These are phyloP conservation scores for Boletellus emodensis DNA, from an alignment of 768 basidiomycete species.

Conservation along the genomic window DNA sequence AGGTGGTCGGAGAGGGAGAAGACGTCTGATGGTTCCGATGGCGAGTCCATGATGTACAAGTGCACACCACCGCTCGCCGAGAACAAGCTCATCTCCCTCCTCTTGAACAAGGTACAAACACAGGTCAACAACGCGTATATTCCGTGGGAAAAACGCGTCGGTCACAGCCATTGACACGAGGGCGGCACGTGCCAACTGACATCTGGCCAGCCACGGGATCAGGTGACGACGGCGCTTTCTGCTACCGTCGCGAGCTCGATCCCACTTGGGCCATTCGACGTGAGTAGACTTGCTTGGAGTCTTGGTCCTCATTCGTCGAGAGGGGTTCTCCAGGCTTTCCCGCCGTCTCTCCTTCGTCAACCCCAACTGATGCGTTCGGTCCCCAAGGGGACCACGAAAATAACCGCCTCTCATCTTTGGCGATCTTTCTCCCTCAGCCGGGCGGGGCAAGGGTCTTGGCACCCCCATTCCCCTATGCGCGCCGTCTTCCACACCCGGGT, in stretches of 20 bases:
- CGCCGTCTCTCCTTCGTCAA: slow-evolving; percentile 2
- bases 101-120: slow-evolving; percentile 30
- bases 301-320: neutral
- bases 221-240: slow-evolving; percentile 22
- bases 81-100: neutral
- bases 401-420: slow-evolving; percentile 54
- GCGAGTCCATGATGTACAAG: slow-evolving; percentile 28
- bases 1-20: slow-evolving; percentile 73
- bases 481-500: slow-evolving; percentile 57
- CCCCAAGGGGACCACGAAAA: slow-evolving; percentile 41
- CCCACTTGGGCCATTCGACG: slow-evolving; percentile 44
- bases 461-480: slow-evolving; percentile 55
- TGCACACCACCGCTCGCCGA: slow-evolving; percentile 16
- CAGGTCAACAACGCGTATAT: slow-evolving; percentile 28
- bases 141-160: slow-evolving; percentile 24
- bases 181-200: slow-evolving; percentile 10
- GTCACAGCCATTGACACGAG: slow-evolving; percentile 13
- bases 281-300: slow-evolving; percentile 21
- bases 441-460: slow-evolving; percentile 27
- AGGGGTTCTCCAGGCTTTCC: neutral
- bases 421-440: slow-evolving; percentile 34
- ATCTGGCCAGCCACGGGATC: too few relatives aligned
- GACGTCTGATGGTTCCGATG: slow-evolving; percentile 44
- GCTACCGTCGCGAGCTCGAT: slow-evolving; percentile 37
- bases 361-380: neutral